phyloP scores from a whole-genome alignment of 805 yeast genomes.

The Saturnispora galanensis region DNA sequence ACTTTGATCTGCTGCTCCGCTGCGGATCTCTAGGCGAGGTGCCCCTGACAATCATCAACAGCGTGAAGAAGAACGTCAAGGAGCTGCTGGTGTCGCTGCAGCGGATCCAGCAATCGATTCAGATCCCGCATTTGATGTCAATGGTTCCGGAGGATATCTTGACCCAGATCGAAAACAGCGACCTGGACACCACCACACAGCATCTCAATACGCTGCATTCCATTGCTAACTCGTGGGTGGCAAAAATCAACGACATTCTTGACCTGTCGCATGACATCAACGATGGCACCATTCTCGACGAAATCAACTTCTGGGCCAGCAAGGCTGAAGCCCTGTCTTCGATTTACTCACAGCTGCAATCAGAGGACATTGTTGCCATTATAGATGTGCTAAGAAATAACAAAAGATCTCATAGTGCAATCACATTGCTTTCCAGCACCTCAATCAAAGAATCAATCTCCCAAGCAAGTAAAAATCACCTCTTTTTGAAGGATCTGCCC shows the following conservation, averaged over 20 bases:
- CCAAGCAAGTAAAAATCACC: constrained; percentile 45
- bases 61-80: constrained; percentile 51
- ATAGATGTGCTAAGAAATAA: constrained; percentile 54
- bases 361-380: constrained; percentile 45
- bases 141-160: constrained; percentile 34
- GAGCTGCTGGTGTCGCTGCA: constrained; percentile 61
- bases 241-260: constrained; percentile 48
- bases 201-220: constrained; percentile 63
- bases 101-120: constrained; percentile 57
- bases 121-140: constrained; percentile 51
- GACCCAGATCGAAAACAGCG: constrained; percentile 16
- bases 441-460: constrained; percentile 49
- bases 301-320: constrained; percentile 69
- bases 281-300: constrained; percentile 52
- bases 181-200: constrained; percentile 36
- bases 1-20: constrained; percentile 43
- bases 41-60: constrained; percentile 28
- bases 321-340: constrained; percentile 51
- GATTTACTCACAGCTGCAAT: constrained; percentile 47
- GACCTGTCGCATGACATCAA: constrained; percentile 40
- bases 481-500: constrained; percentile 62
- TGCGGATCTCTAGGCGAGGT: constrained; percentile 9
- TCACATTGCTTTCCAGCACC: constrained; percentile 62
- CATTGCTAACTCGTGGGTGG: constrained; percentile 67
- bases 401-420: constrained; percentile 71